phyloP scores from a whole-genome alignment of 2,329 filamentous ascomycete genomes.

The Fusarium globosum region DNA sequence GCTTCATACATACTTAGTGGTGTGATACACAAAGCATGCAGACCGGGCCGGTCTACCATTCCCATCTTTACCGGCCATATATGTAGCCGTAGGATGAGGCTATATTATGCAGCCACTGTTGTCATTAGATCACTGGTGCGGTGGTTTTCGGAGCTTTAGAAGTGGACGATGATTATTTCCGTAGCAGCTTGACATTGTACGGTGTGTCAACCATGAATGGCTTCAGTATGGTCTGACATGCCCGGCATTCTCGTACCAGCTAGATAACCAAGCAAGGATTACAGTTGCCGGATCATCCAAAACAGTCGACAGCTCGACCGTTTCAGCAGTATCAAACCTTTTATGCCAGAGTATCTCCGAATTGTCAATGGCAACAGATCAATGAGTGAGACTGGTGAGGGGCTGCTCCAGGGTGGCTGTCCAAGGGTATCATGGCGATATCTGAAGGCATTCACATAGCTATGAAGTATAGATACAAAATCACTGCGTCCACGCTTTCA shows the following conservation, averaged over 20 bases:
- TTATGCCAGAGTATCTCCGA: slow-evolving; percentile 4
- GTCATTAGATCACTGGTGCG: neutral
- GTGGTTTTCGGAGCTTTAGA: neutral
- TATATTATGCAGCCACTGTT: slow-evolving; percentile 1
- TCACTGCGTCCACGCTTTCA: neutral
- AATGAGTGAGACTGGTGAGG: neutral
- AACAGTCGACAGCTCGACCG: slow-evolving; percentile 14
- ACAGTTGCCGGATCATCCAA: slow-evolving; percentile 1
- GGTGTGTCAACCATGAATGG: slow-evolving; percentile 26
- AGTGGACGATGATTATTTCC: slow-evolving; percentile 11
- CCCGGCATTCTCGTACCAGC: slow-evolving; percentile 33
- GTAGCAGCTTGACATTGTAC: slow-evolving; percentile 8
- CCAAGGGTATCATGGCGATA: neutral
- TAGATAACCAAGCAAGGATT: slow-evolving; percentile 12
- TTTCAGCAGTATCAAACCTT: slow-evolving; percentile 8
- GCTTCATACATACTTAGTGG: neutral
- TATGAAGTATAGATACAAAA: neutral
- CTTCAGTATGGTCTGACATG: slow-evolving; percentile 38
- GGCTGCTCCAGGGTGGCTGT: slow-evolving; percentile 18
- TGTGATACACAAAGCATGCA: slow-evolving; percentile 17
- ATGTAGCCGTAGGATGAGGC: neutral
- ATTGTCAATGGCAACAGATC: neutral
- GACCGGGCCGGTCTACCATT: neutral
- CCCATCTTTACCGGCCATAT: neutral
- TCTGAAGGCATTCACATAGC: neutral